These are phyloP conservation scores for Tubosaeta sp. DNA, from an alignment of 768 basidiomycete species.

Conservation along the genomic window DNA sequence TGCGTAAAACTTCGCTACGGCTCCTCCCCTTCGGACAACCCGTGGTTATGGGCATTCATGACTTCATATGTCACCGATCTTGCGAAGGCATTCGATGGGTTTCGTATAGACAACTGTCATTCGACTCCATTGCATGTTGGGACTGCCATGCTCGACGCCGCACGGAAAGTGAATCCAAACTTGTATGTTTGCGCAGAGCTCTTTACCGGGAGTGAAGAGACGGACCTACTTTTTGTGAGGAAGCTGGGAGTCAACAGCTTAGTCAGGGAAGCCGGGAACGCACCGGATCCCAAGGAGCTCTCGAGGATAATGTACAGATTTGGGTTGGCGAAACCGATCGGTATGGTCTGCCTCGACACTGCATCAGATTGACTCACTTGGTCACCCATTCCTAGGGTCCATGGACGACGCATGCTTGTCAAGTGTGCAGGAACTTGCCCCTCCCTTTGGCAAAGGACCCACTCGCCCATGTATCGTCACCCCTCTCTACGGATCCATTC, in stretches of 20 bases:
- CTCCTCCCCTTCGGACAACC: constrained; percentile 69
- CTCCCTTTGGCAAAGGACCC: constrained; percentile 81
- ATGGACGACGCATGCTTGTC: constrained; percentile 91
- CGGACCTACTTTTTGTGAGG: constrained; percentile 88
- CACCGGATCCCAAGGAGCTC: constrained; percentile 82
- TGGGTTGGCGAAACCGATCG: constrained; percentile 92
- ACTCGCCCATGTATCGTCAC: constrained; percentile 68
- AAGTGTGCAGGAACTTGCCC: constrained; percentile 67
- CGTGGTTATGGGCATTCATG: constrained; percentile 95
- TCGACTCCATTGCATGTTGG: constrained; percentile 97
- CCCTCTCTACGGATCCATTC: constrained; percentile 78
- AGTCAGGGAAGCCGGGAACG: constrained; percentile 94
- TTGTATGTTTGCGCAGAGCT: constrained; percentile 97
- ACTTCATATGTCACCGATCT: constrained; percentile 75
- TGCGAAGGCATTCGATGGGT: constrained; percentile 86
- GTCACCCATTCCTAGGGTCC: constrained; percentile 50
- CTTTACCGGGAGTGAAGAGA: constrained; percentile 94
- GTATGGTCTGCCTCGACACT: constrained; percentile 35
- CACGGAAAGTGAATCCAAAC: constrained; percentile 82
- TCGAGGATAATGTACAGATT: constrained; percentile 85
- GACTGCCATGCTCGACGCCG: constrained; percentile 88
- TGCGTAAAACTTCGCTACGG: constrained; percentile 99
- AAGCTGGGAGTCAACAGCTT: constrained; percentile 90
- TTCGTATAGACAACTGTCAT: constrained; percentile 98
- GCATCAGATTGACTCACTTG: not conserved